Evolutionary conservation across 305 asterid genomes (phyloP), one percentile per base, ranked within the genome.

Genomic region (Plantago lanceolata): DNA sequence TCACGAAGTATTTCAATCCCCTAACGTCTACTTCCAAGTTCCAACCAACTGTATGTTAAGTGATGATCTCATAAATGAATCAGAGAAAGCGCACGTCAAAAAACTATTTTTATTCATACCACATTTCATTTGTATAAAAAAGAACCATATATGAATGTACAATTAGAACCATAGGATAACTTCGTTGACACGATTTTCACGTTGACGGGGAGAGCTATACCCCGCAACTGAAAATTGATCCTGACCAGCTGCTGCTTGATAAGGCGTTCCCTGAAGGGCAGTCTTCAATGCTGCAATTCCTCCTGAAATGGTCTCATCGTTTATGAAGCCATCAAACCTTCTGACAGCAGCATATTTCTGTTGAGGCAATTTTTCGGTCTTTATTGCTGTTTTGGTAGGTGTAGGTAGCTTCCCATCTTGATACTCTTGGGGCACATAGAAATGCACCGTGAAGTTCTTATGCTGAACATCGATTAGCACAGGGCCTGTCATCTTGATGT

Each of bases 121-220:
- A 24, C 3, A 24, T 1, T 24, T 24, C 28, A 24, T 24, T 1
- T 1, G 28, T 24, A 24, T 3, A 24, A 24, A 24, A 24, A 24
- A 33, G 8, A 33, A 7, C 40, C 40, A 33, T 33, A 7, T 33
- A 33, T 29, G 5, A 33, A 5, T 53, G 28, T n/a, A n/a, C 28
- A 24, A 58, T 17, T 68, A 59, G 15, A 76, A 77, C 82, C 79
- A 71, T 8, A 70, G 5, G 1, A 70, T 16, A 24, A 71, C 59
- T 58, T 71, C 70, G 31, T 71, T 71, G 0, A 58, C 70, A 50
- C 75, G 61, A 20, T 64, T 31, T 0, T 26, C 3, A 8, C 17
- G 13, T 54, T 64, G 49, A 8, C 13, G 7, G 14, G 75, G 72
- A 1, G 72, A 48, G 50, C 61, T 68, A 19, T 68, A 68, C 7